A percentile compares a stretch with the other conserved stretches of the same genome.
These are phyloP conservation scores for Linnemannia hyalina DNA, from an alignment of 192 early-diverging fungal species.

Conservation along the genomic window DNA sequence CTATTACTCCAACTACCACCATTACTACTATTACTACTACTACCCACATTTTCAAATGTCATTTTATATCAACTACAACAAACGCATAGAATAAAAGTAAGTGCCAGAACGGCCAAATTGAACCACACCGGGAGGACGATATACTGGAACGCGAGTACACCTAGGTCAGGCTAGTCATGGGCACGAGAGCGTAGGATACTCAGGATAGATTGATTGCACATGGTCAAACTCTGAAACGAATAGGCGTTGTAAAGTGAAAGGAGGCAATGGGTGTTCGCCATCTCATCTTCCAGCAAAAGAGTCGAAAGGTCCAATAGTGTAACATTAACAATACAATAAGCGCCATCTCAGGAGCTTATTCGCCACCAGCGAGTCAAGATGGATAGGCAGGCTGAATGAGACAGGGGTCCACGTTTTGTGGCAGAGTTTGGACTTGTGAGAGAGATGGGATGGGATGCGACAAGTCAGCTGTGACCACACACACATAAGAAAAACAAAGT, in stretches of 20 bases:
- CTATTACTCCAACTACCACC: not conserved
- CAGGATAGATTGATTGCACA: too few relatives aligned
- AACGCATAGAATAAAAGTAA: not conserved
- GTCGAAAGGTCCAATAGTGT: not conserved
- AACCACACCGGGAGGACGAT: not conserved
- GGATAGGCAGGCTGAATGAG: not conserved
- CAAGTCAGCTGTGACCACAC: too few relatives aligned
- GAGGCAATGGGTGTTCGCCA: not conserved
- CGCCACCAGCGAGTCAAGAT: not conserved
- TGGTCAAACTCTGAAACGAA: too few relatives aligned
- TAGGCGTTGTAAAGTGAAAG: not conserved
- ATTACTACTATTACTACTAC: not conserved
- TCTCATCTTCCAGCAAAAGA: not conserved
- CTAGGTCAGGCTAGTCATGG: too few relatives aligned
- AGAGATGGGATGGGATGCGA: too few relatives aligned
- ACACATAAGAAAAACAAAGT: too few relatives aligned
- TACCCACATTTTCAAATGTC: too few relatives aligned
- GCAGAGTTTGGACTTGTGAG: too few relatives aligned
- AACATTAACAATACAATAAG: not conserved
- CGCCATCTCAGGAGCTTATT: not conserved
- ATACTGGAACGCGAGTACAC: too few relatives aligned
- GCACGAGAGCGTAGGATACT: too few relatives aligned
- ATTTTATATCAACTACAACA: not conserved
- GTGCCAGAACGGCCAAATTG: conserved; percentile 1
- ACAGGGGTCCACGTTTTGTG: too few relatives aligned